Evolutionary conservation across 495 filamentous ascomycete species (phyloP).

Genomic region (Daldinia vernicosa): DNA sequence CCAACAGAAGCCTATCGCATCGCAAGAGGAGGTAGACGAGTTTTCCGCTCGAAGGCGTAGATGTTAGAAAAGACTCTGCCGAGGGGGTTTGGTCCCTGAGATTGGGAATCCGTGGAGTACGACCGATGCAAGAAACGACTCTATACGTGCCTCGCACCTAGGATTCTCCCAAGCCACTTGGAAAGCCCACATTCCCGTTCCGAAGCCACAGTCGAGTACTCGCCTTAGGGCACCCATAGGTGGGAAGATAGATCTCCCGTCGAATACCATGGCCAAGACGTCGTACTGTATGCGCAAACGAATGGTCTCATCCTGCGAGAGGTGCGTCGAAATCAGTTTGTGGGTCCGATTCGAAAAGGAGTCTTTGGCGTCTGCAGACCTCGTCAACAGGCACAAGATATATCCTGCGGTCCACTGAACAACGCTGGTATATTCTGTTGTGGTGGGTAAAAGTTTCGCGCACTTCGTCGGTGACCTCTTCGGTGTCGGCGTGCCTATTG

Average conservation of each 20-base stretch:
- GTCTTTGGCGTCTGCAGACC: constrained; percentile 55
- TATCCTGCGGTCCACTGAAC: constrained; percentile 73
- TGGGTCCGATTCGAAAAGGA: constrained; percentile 29
- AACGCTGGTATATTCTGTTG: constrained; percentile 76
- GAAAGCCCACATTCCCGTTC: constrained; percentile 65
- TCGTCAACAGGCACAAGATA: constrained; percentile 88
- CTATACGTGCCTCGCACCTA: constrained; percentile 72
- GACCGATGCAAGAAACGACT: constrained; percentile 24
- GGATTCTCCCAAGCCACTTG: constrained; percentile 68
- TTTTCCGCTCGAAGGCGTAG: constrained; percentile 7
- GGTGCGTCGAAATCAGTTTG: constrained; percentile 34
- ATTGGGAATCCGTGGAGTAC: constrained; percentile 11
- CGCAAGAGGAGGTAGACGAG: background rate
- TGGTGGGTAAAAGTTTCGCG: constrained; percentile 71
- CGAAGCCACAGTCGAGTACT: constrained; percentile 82
- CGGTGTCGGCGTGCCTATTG: constrained; percentile 46
- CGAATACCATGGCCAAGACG: constrained; percentile 77
- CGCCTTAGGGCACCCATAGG: constrained; percentile 69
- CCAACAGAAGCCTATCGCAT: constrained; percentile 3
- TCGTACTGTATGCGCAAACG: constrained; percentile 75
- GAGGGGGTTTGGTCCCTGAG: background rate
- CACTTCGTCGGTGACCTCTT: constrained; percentile 55
- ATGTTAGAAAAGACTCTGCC: constrained; percentile 5
- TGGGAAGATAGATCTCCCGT: constrained; percentile 80
- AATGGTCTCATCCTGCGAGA: constrained; percentile 78